Conservation (phyloP, 495 filamentous ascomycete genomes). For the Neurospora cerealis region DNA sequence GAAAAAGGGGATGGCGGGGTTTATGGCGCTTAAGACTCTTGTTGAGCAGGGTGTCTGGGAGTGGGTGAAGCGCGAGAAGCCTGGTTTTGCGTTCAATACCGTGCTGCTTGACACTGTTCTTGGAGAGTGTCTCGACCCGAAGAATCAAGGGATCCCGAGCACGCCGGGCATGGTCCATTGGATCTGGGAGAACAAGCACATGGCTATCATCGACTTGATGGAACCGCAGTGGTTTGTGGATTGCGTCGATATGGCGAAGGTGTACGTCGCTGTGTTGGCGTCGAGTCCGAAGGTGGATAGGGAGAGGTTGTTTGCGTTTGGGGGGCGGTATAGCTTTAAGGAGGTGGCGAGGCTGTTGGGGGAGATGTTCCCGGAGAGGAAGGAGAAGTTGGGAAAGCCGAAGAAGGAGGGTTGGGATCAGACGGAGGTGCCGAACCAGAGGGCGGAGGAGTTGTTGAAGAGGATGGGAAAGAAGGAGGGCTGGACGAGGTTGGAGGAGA, state of each 20-base stretch:
- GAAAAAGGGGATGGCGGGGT: constrained; percentile 19
- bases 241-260: constrained; percentile 16
- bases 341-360: constrained; percentile 20
- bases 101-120: constrained; percentile 24
- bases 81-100: constrained; percentile 21
- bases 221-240: constrained; percentile 27
- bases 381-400: constrained; percentile 8
- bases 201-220: constrained; percentile 16
- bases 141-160: constrained; percentile 16
- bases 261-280: constrained; percentile 23
- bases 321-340: constrained; percentile 22
- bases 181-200: constrained; percentile 18
- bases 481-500: constrained; percentile 29
- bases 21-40: constrained; percentile 28
- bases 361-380: constrained; percentile 18
- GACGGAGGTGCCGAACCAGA: constrained; percentile 23
- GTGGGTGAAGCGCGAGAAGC: constrained; percentile 23
- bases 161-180: constrained; percentile 26
- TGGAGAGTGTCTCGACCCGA: constrained; percentile 22
- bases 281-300: constrained; percentile 18
- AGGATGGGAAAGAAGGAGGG: constrained; percentile 18
- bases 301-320: constrained; percentile 24
- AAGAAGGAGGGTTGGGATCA: constrained; percentile 23
- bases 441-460: constrained; percentile 18
- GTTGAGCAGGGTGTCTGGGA: constrained; percentile 27